Base-by-base conservation (phyloP, 164 flowering plant species). In the Warburgia ugandensis region DNA sequence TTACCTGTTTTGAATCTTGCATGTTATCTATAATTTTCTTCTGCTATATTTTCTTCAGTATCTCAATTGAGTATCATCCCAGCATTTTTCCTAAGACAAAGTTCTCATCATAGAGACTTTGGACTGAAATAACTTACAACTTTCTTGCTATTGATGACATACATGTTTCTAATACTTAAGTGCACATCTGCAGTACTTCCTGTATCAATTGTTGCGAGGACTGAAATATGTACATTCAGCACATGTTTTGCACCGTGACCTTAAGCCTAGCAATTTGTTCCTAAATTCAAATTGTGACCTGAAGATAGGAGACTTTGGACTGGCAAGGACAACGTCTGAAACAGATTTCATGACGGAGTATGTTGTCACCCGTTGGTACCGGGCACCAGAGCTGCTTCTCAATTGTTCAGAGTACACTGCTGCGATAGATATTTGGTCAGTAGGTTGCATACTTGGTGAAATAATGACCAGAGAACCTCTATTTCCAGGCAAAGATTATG, bases 291-390 rank as follows among this genome's bases (percentile, higher is more conserved):
- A 91, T 55, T 86, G 97, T 62, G 96, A 91, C 70, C 89, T 91
- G 20, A 91, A 87, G 72, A 84, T 91, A 30, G 96, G 79, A 51
- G 97, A 91, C 61, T 91, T 91, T 71, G 98, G 98, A 29, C 80
- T 91, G 62, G 98, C 98, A 35, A 77, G 98, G 69, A 83, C 96
- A 8, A 91, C 96, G 29, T 91, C 96, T 48, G 98, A 91, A 72
- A 81, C 98, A 27, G 96, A 91, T 77, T 91, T 87, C 69, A 91
- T 91, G 98, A 91, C 95, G 2, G 98, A 91, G 62, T 91, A 91
- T 76, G 97, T 90, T 41, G 97, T 90, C 30, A 91, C 97, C 48
- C 82, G 97, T 6, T 91, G 96, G 97, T 91, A 91, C 43, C 78
- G 97, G 32, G 97, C 97, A 41, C 97, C 97, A 46, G 97, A 91